Base-by-base conservation (phyloP, 345 rosid species). In the Citrus hindsii region DNA sequence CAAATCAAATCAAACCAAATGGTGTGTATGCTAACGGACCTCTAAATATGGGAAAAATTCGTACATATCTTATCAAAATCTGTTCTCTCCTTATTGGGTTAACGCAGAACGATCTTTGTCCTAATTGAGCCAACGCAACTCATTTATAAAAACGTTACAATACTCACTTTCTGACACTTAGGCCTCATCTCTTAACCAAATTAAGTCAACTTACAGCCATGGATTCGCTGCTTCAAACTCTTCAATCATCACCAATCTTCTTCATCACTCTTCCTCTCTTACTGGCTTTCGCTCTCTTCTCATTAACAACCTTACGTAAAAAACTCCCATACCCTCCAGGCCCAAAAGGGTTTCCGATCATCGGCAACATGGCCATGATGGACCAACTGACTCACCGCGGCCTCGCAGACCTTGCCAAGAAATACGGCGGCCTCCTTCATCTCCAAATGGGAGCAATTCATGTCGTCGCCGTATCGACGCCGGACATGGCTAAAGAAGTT, bases 311-410 rank as follows among this genome's bases (percentile, higher is more conserved):
- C 7, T 6, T 60, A 1, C 78, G 84, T 62, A 79, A 85, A 9
- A 82, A 69, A 32, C 64, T 68, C 10, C 87, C 88, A 3, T 90
- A 77, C 80, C 98, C 98, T 0, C 98, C 97, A 0, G 98, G 98
- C 18, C 98, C 98, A 3, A 93, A 80, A 80, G 94, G 98, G 33
- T 84, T 80, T 33, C 97, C 97, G 22, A 71, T 95, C 1, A 76
- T 95, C 22, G 94, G 98, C 27, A 95, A 89, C 88, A 84, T 95
- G 84, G 77, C 65, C 6, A 83, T 95, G 86, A 87, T 84, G 87
- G 86, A 89, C 80, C 90, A 90, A 32, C 78, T 95, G 77, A 93
- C 89, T 40, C 98, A 93, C 80, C 95, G 91, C 4, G 98, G 97
- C 27, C 82, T 95, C 9, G 98, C 94, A 6, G 74, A 58, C 8